phyloP scores from a whole-genome alignment of 2,329 filamentous ascomycete species.

The Nemania sp. region DNA sequence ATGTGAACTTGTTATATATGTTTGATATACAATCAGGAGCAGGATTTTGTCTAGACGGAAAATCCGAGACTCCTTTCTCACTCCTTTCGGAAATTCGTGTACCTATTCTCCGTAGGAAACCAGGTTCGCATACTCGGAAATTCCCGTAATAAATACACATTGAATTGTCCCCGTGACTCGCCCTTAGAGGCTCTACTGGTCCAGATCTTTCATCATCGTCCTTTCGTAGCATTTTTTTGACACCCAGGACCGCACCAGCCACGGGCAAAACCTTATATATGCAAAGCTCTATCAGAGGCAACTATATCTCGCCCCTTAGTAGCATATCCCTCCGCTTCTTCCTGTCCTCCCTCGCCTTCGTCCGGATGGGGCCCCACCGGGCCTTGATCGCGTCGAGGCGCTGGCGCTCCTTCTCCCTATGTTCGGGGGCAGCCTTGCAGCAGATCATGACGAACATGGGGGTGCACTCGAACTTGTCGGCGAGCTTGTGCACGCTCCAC shows the following conservation, averaged over 20 bases:
- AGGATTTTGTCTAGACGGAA: slow-evolving; percentile 5
- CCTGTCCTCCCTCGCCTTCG: slow-evolving; percentile 67
- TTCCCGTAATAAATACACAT: background rate
- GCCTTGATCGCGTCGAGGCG: slow-evolving; percentile 62
- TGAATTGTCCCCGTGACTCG: no score
- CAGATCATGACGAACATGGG: slow-evolving; percentile 70
- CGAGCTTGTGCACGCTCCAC: slow-evolving; percentile 67
- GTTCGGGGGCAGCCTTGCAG: slow-evolving; percentile 61
- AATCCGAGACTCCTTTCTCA: slow-evolving; percentile 9
- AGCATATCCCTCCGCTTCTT: slow-evolving; percentile 65
- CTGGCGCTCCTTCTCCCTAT: slow-evolving; percentile 60
- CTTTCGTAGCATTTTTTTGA: no score
- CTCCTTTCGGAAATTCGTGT: background rate
- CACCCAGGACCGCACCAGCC: background rate
- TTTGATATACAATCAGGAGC: slow-evolving; percentile 37
- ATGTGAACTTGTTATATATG: slow-evolving; percentile 21
- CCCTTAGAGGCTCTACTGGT: no score
- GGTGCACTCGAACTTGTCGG: slow-evolving; percentile 67
- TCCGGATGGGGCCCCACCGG: slow-evolving; percentile 69
- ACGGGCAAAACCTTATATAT: background rate
- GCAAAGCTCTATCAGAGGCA: background rate
- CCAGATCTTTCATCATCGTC: background rate
- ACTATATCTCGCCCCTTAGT: slow-evolving; percentile 63
- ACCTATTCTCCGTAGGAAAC: slow-evolving; percentile 4
- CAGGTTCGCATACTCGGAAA: background rate